Conservation (phyloP, 805 yeast species). For the Myxozyma melibiosi region DNA sequence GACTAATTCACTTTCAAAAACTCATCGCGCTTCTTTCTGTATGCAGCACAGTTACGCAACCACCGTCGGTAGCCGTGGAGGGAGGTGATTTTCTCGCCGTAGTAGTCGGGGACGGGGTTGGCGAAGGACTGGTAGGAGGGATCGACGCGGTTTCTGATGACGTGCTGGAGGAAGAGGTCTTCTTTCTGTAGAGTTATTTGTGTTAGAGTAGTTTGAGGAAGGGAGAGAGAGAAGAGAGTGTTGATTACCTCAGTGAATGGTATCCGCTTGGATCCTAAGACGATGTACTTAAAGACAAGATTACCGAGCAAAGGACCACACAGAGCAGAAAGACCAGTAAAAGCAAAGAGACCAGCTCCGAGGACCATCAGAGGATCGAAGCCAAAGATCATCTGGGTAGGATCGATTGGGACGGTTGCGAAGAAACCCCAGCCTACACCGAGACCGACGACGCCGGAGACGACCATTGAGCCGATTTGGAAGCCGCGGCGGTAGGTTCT, state of each 20-base stretch:
- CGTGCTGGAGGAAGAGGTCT: constrained; percentile 69
- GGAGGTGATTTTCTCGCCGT: constrained; percentile 92
- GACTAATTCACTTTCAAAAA: constrained; percentile 8
- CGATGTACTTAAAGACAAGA: constrained; percentile 54
- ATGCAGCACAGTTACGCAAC: constrained; percentile 93
- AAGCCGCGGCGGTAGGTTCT: constrained; percentile 74
- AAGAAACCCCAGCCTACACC: constrained; percentile 71
- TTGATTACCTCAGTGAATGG: constrained; percentile 38
- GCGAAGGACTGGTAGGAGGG: constrained; percentile 82
- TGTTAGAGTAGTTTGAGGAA: not conserved
- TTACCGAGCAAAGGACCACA: constrained; percentile 84
- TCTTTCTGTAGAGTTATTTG: constrained; percentile 52
- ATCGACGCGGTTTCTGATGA: constrained; percentile 81
- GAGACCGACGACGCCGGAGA: constrained; percentile 69
- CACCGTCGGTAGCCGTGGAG: constrained; percentile 87
- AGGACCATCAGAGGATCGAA: constrained; percentile 84
- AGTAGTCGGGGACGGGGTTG: constrained; percentile 98
- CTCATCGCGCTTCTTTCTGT: constrained; percentile 65
- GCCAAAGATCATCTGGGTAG: constrained; percentile 82
- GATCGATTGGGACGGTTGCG: constrained; percentile 82
- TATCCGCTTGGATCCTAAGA: constrained; percentile 15
- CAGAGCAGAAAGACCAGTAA: constrained; percentile 76
- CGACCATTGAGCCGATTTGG: constrained; percentile 65
- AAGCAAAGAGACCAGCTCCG: constrained; percentile 69
- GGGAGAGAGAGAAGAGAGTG: constrained; percentile 36